Evolutionary conservation across 345 rosid genomes (phyloP).

Genomic region (Populus davidiana): DNA sequence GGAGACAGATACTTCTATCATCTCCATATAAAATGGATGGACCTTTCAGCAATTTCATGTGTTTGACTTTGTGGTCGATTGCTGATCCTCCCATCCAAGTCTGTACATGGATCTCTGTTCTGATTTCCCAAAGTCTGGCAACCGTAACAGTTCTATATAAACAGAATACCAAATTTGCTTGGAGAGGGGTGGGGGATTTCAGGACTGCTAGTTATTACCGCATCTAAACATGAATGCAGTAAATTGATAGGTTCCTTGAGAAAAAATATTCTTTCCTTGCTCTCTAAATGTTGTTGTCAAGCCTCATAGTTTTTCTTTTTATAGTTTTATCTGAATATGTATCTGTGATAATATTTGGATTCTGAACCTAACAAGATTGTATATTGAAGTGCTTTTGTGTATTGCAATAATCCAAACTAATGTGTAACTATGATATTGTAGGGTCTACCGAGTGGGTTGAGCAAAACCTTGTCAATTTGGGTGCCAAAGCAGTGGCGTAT

Average conservation of each 20-base stretch:
- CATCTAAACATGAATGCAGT: not conserved
- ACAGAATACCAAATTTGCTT: not conserved
- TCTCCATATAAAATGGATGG: not conserved
- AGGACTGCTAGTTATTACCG: not conserved
- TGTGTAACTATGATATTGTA: conserved; percentile 21
- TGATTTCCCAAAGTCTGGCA: not conserved
- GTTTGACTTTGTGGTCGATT: not conserved
- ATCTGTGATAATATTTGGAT: not conserved
- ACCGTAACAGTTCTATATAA: not conserved
- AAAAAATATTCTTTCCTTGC: not conserved
- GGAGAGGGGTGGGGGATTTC: not conserved
- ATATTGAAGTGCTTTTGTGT: not conserved
- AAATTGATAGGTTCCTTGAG: not conserved
- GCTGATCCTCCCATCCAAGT: not conserved
- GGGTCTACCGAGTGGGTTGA: conserved; percentile 99
- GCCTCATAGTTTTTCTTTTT: not conserved
- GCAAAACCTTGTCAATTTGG: conserved; percentile 71
- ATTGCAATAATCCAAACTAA: not conserved
- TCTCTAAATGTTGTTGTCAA: not conserved
- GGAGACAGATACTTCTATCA: not conserved
- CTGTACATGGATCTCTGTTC: too few species aligned
- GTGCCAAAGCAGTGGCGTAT: conserved; percentile 83
- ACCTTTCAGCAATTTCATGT: not conserved
- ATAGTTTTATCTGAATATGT: not conserved
- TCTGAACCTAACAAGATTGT: not conserved